phyloP scores from a whole-genome alignment of 2,329 filamentous ascomycete species.

The Sporothrix sp. region DNA sequence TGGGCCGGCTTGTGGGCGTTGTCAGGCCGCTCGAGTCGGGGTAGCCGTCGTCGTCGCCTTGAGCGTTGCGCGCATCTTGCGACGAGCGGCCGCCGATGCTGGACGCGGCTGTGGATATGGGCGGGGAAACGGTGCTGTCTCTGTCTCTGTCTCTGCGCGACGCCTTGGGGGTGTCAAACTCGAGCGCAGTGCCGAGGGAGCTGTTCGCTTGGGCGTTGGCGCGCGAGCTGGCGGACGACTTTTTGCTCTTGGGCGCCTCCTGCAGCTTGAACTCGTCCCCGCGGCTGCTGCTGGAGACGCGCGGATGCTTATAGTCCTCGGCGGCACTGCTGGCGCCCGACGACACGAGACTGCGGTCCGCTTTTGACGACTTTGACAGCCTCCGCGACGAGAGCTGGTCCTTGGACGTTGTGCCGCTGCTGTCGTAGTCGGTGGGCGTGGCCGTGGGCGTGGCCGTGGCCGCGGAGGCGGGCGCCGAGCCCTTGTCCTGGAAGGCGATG shows the following conservation, averaged over 20 bases:
- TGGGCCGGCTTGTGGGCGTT: slow-evolving; percentile 30
- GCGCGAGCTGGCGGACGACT: slow-evolving; percentile 28
- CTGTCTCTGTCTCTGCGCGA: slow-evolving; percentile 32
- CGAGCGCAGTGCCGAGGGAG: slow-evolving; percentile 16
- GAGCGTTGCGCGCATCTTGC: slow-evolving; percentile 43
- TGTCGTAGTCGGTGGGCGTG: slow-evolving; percentile 42
- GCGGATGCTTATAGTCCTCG: slow-evolving; percentile 34
- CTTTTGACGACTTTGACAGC: slow-evolving; percentile 36
- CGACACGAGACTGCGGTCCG: slow-evolving; percentile 26
- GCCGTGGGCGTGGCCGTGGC: slow-evolving; percentile 21
- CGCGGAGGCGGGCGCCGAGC: slow-evolving; percentile 44
- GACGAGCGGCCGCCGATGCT: slow-evolving; percentile 42
- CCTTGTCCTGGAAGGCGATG: slow-evolving; percentile 84
- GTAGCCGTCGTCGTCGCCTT: slow-evolving; percentile 43
- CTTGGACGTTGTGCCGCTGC: slow-evolving; percentile 36
- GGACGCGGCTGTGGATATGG: slow-evolving; percentile 19
- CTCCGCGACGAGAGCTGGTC: slow-evolving; percentile 40
- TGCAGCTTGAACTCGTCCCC: slow-evolving; percentile 66
- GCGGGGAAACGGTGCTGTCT: slow-evolving; percentile 24
- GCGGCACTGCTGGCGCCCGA: slow-evolving; percentile 22
- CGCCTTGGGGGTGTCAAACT: slow-evolving; percentile 30
- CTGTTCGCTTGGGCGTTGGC: slow-evolving; percentile 36
- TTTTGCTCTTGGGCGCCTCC: slow-evolving; percentile 63
- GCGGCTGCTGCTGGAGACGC: slow-evolving; percentile 27
- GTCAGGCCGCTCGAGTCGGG: slow-evolving; percentile 27